Conservation (phyloP, 2,329 filamentous ascomycete species). For the Neoascochyta sp. region DNA sequence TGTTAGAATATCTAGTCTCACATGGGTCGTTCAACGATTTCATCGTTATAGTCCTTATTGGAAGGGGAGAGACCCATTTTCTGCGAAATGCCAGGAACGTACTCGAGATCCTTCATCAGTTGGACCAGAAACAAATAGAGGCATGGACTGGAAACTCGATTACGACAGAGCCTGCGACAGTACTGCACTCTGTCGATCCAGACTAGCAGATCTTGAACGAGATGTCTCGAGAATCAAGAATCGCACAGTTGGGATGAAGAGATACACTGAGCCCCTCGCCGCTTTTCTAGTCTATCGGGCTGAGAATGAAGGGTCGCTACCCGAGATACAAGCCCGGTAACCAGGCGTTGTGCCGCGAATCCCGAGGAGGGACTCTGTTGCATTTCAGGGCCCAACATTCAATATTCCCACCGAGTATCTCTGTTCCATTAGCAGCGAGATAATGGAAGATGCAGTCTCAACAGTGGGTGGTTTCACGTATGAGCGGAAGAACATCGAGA, state of each 20-base stretch:
- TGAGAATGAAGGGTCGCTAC: conserved; percentile 1
- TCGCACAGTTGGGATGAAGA: conserved; percentile 1
- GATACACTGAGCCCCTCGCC: conserved; percentile 15
- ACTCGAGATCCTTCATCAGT: conserved; percentile 11
- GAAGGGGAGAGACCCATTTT: conserved; percentile 4
- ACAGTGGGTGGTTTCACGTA: conserved; percentile 34
- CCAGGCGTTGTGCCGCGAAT: background rate
- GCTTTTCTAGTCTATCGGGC: conserved; percentile 27
- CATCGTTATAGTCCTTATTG: conserved; percentile 17
- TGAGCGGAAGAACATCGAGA: conserved; percentile 31
- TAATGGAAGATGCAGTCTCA: conserved; percentile 36
- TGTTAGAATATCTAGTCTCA: conserved; percentile 10
- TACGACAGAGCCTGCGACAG: too few species aligned
- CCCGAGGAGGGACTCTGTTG: background rate
- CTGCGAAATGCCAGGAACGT: conserved; percentile 13
- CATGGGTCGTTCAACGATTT: conserved; percentile 30
- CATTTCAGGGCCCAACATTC: conserved; percentile 5
- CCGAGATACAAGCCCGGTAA: background rate
- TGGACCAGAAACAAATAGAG: conserved; percentile 8
- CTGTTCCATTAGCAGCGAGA: conserved; percentile 33
- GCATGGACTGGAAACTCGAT: conserved; percentile 2
- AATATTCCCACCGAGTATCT: conserved; percentile 21
- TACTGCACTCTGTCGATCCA: too few species aligned
- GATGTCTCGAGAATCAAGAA: conserved; percentile 4
- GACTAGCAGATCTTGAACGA: background rate